Percentiles rank a stretch among this genome's conserved stretches.
These are phyloP conservation scores for Withania somnifera DNA, from an alignment of 305 asterid genomes.

Conservation along the genomic window DNA sequence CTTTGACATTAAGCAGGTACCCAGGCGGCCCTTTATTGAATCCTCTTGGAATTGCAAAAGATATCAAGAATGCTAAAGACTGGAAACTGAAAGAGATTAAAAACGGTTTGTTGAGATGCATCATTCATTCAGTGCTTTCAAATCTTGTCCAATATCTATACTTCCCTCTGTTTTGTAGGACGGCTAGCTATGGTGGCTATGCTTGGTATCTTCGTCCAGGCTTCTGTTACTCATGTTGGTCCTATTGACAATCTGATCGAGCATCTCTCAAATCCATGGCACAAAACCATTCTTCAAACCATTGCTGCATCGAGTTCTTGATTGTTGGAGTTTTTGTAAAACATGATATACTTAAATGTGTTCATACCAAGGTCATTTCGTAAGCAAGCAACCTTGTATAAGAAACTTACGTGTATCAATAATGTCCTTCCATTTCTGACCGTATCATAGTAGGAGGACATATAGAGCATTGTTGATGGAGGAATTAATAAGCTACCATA, in stretches of 20 bases:
- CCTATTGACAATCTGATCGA: conserved; percentile 76
- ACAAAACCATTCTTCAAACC: conserved; percentile 66
- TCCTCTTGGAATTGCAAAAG: conserved; percentile 85
- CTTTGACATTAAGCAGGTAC: conserved; percentile 29
- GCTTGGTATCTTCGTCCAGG: conserved; percentile 78
- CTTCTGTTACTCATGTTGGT: conserved; percentile 76
- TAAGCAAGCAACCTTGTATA: background rate
- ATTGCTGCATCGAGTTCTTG: conserved; percentile 41
- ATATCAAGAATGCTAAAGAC: conserved; percentile 65
- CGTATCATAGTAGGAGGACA: background rate
- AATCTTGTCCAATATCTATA: background rate
- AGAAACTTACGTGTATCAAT: background rate
- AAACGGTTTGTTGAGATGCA: conserved; percentile 38
- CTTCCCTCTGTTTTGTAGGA: conserved; percentile 26
- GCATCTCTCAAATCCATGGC: conserved; percentile 89
- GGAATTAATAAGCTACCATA: background rate
- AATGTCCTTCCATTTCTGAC: background rate
- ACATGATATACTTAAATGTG: background rate
- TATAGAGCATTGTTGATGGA: background rate
- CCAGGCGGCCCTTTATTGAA: conserved; percentile 88
- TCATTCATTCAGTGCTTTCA: background rate
- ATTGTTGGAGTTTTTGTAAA: background rate
- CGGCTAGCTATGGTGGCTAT: conserved; percentile 90
- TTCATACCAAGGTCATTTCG: background rate
- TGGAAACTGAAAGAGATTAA: conserved; percentile 91